Evolutionary conservation across 441 rosid genomes (phyloP).

Genomic region (Euphorbia corollata): DNA sequence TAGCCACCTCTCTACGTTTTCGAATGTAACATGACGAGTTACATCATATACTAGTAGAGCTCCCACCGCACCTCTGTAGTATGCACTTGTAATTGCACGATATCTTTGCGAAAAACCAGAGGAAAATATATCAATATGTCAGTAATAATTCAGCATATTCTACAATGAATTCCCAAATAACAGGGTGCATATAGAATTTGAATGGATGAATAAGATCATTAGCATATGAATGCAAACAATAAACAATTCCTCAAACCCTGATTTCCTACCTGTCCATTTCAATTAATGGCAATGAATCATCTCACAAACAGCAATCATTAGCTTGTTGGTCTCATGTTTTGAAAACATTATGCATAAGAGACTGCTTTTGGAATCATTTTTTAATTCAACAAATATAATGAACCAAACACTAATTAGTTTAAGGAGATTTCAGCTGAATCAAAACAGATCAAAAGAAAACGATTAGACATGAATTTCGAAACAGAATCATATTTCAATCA

Average conservation of each 20-base stretch:
- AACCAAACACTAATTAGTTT: no score
- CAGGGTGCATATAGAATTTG: neutral
- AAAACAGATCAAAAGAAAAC: neutral
- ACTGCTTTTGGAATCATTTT: neutral
- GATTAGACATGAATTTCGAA: neutral
- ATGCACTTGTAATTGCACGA: constrained; percentile 87
- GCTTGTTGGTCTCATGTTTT: neutral
- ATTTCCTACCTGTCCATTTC: neutral
- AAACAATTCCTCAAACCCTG: neutral
- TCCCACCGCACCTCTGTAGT: constrained; percentile 86
- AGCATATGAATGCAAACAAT: neutral
- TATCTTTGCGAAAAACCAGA: constrained; percentile 34
- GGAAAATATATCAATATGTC: neutral
- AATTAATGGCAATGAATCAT: neutral
- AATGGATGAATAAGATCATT: neutral
- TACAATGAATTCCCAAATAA: neutral
- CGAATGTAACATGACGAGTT: constrained; percentile 75
- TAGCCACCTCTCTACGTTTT: constrained; percentile 71
- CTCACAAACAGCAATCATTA: neutral
- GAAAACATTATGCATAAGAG: neutral
- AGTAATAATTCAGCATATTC: neutral
- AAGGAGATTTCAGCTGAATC: neutral
- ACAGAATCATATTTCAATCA: neutral
- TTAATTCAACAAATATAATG: neutral
- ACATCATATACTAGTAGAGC: constrained; percentile 85